These are phyloP conservation scores for Pezicula carpinea DNA, from an alignment of 2,329 filamentous ascomycete species.

Conservation along the genomic window DNA sequence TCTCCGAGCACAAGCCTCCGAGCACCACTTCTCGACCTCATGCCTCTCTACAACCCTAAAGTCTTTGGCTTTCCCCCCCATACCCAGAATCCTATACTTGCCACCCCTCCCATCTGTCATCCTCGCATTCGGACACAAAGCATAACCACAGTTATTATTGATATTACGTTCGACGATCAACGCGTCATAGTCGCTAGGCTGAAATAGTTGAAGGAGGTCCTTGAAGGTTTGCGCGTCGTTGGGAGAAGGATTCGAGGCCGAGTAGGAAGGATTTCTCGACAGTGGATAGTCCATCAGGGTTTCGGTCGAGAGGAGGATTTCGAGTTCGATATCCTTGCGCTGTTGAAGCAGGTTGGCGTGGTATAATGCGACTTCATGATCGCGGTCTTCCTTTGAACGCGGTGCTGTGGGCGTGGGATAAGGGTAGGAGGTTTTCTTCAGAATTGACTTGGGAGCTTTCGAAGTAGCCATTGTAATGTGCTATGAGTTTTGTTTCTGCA, in stretches of 20 bases:
- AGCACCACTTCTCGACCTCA: constrained; percentile 84
- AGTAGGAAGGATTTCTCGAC: constrained; percentile 42
- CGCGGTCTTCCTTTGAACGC: constrained; percentile 41
- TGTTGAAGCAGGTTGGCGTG: constrained; percentile 81
- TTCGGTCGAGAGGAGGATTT: constrained; percentile 70
- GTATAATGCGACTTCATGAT: constrained; percentile 65
- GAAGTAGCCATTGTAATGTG: constrained; percentile 20
- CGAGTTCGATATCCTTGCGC: constrained; percentile 70
- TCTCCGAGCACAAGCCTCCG: constrained; percentile 68
- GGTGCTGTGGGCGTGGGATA: constrained; percentile 36
- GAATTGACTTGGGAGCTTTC: constrained; percentile 46
- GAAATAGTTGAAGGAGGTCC: constrained; percentile 64
- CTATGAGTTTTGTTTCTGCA: too few relatives aligned
- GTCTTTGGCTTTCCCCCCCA: constrained; percentile 44
- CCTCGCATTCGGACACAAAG: constrained; percentile 66
- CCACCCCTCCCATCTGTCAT: constrained; percentile 50
- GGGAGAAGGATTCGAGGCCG: constrained; percentile 47
- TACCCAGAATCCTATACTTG: constrained; percentile 62
- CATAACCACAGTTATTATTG: constrained; percentile 77
- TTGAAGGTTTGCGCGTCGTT: constrained; percentile 64
- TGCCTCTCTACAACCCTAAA: constrained; percentile 66
- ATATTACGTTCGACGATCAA: constrained; percentile 86
- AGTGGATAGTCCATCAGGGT: constrained; percentile 37
- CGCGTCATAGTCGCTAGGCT: constrained; percentile 84
- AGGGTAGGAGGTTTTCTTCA: constrained; percentile 51